Evolutionary conservation across 2,329 filamentous ascomycete species (phyloP), one percentile per base, ranked within the genome.

Genomic region (Lithohypha guttulata): DNA sequence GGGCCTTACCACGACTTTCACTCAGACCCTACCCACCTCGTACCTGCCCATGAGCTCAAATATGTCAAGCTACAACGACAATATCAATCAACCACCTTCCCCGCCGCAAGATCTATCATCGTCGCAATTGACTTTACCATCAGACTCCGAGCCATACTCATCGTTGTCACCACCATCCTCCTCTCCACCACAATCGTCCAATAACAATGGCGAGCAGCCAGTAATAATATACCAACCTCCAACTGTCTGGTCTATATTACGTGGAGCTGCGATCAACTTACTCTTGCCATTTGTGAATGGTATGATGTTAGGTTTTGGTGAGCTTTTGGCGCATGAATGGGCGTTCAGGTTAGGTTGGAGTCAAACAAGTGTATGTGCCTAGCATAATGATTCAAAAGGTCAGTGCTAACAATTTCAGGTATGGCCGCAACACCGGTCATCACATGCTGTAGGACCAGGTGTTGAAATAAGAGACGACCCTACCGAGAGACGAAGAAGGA

Each of bases 291-390:
- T 98, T 55, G 77, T 98, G 56, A 98, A 98, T 64, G 91, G 91
- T 32, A 75, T 98, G 69, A 98, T 98, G 91, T 65, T 98, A 55
- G 91, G 91, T 2, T 95, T 98, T 56, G 91, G 91, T 51, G 91
- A 98, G 65, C 65, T 98, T 36, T 89, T 98, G 61, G 91, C 91
- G 39, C 91, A 98, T 57, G 91, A 98, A 66, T 81, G 84, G 35
- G 91, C 91, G 2, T 98, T 89, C 57, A 71, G 89, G 54, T 66
- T 96, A 52, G 91, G 91, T 44, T 98, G 91, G 91, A 79, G 82
- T 48, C 81, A 81, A 39, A 96, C 91, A 44, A 93, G 91, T 77
- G 91, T 95, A 70, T 41, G 46, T 25, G n/a, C 18, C 18, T n/a
- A n/a, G 22, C 14, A 32, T 73, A 49, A 33, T 20, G n/a, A 21